Percentiles rank a stretch among this genome's conserved stretches.
Evolutionary conservation across 2,329 filamentous ascomycete species (phyloP).

Genomic region (Exserohilum rostratum): DNA sequence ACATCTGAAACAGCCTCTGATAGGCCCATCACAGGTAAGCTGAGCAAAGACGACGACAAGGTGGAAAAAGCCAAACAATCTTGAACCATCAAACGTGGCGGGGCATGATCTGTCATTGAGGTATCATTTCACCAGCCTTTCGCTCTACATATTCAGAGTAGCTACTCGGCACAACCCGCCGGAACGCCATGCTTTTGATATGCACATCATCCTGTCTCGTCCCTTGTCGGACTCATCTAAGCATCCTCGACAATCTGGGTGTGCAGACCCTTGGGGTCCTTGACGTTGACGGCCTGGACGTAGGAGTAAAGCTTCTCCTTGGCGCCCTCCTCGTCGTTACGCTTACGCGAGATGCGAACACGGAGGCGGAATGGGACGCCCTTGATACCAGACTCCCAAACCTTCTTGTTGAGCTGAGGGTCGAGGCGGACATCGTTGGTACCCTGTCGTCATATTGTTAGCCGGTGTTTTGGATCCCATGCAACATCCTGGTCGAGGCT

Average conservation of each 20-base stretch:
- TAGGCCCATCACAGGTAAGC: neutral
- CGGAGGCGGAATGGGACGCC: constrained; percentile 96
- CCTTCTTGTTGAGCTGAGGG: constrained; percentile 99
- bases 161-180: constrained; percentile 44
- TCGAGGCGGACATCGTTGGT: constrained; percentile 97
- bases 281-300: constrained; percentile 99
- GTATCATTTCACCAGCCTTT: constrained; percentile 47
- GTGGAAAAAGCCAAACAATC: neutral
- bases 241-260: constrained; percentile 82
- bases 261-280: constrained; percentile 97
- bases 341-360: constrained; percentile 98
- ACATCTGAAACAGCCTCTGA: neutral
- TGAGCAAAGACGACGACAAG: neutral
- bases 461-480: neutral
- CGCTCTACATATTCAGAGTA: constrained; percentile 33
- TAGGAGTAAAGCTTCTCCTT: constrained; percentile 99
- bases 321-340: constrained; percentile 99
- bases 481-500: neutral
- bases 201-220: constrained; percentile 32
- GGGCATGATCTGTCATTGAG: constrained; percentile 44
- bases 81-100: constrained; percentile 25
- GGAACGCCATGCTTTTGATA: constrained; percentile 45
- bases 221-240: constrained; percentile 45
- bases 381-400: constrained; percentile 99
- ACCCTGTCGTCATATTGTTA: constrained; percentile 64